phyloP scores from a whole-genome alignment of 805 yeast genomes.

The Zygosaccharomyces pseudorouxii region DNA sequence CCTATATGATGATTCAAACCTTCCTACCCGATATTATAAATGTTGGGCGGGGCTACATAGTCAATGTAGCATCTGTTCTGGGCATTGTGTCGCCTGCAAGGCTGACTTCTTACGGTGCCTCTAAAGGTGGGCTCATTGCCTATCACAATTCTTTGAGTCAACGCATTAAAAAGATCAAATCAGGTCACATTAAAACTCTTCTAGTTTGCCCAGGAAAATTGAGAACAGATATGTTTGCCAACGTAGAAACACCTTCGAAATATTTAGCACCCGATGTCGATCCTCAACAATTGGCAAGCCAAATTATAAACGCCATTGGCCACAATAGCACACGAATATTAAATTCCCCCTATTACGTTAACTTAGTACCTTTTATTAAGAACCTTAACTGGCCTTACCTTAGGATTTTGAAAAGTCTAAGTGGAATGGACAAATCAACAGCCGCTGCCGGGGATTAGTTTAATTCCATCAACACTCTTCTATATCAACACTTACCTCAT shows the following conservation, averaged over 20 bases:
- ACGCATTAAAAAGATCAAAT: slow-evolving; percentile 49
- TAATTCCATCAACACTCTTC: background rate
- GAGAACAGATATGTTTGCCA: slow-evolving; percentile 66
- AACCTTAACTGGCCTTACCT: slow-evolving; percentile 61
- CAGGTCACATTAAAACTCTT: slow-evolving; percentile 56
- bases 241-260: slow-evolving; percentile 68
- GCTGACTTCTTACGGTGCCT: slow-evolving; percentile 78
- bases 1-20: slow-evolving; percentile 62
- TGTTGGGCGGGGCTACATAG: slow-evolving; percentile 62
- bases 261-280: slow-evolving; percentile 79
- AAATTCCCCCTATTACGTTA: slow-evolving; percentile 71
- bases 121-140: slow-evolving; percentile 82
- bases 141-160: slow-evolving; percentile 76
- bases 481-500: background rate
- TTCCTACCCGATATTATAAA: slow-evolving; percentile 71
- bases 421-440: slow-evolving; percentile 57
- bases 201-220: slow-evolving; percentile 87
- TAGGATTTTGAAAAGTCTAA: slow-evolving; percentile 39
- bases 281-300: slow-evolving; percentile 58
- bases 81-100: slow-evolving; percentile 84
- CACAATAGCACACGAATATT: slow-evolving; percentile 65
- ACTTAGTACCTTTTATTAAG: slow-evolving; percentile 65
- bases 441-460: slow-evolving; percentile 3
- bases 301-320: slow-evolving; percentile 51
- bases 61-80: slow-evolving; percentile 77